These are phyloP conservation scores for Sporothrix euskadiensis DNA, from an alignment of 2,329 filamentous ascomycete species.

Conservation along the genomic window DNA sequence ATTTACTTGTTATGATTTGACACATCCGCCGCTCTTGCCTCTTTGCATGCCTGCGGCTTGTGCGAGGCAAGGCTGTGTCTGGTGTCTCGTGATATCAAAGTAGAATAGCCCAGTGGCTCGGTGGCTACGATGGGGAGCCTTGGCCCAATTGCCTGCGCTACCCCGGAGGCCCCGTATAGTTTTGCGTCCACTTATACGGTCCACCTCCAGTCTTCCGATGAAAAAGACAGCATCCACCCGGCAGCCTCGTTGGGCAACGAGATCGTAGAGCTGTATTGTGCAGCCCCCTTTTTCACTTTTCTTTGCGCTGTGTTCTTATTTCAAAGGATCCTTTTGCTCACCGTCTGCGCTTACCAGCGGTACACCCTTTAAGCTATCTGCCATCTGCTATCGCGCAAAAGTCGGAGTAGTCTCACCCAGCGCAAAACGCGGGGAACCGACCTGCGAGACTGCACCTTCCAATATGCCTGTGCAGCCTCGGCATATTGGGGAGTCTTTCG, in stretches of 20 bases:
- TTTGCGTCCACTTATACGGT: not conserved
- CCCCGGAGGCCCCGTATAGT: not conserved
- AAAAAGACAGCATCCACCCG: not conserved
- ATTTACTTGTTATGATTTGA: not conserved
- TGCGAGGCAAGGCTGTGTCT: not conserved
- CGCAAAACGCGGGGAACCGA: slow-evolving; percentile 2
- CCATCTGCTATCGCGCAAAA: not conserved
- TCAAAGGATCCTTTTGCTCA: not conserved
- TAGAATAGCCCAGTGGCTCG: not conserved
- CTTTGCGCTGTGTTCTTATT: not conserved
- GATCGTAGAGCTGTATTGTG: not conserved
- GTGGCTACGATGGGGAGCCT: not conserved
- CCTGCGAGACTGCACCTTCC: not conserved
- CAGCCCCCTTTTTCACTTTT: not conserved
- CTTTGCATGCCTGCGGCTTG: not conserved
- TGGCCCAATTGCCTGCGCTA: slow-evolving; percentile 3
- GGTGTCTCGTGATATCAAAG: not conserved
- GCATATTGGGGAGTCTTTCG: not conserved
- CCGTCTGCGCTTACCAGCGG: not conserved
- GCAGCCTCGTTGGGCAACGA: not conserved
- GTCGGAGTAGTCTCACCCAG: slow-evolving; percentile 5
- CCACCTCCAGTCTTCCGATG: not conserved
- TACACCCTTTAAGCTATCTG: not conserved
- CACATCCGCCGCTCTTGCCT: not conserved
- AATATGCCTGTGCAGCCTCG: slow-evolving; percentile 1